These are phyloP conservation scores for Colletotrichum truncatum DNA, from an alignment of 2,329 filamentous ascomycete species.

Conservation along the genomic window DNA sequence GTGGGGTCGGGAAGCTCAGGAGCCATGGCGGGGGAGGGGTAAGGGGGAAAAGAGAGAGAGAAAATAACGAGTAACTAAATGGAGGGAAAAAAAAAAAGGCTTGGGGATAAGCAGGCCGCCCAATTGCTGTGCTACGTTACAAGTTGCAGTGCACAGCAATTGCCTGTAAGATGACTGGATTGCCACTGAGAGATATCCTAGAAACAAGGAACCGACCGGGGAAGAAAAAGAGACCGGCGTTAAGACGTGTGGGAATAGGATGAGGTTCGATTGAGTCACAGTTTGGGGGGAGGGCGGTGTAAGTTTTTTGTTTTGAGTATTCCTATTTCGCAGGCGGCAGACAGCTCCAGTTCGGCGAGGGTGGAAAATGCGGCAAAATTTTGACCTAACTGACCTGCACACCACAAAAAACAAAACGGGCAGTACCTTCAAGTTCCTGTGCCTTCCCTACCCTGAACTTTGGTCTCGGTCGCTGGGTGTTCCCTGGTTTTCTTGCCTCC, in stretches of 20 bases:
- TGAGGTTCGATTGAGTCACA: constrained; percentile 2
- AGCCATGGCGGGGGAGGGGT: constrained; percentile 19
- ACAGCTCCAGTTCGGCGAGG: too few species aligned
- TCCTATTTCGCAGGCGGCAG: too few species aligned
- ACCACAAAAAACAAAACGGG: too few species aligned
- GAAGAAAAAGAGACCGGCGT: neutral
- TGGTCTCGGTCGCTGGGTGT: neutral
- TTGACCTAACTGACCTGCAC: neutral
- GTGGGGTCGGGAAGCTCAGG: constrained; percentile 16
- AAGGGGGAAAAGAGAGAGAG: neutral
- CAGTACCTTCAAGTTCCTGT: too few species aligned
- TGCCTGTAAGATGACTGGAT: neutral
- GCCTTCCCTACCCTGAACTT: too few species aligned
- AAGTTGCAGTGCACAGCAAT: neutral
- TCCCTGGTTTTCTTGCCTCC: neutral
- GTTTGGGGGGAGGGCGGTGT: neutral
- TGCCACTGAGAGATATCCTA: neutral
- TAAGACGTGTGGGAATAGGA: neutral
- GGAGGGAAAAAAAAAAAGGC: neutral
- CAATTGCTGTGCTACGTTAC: neutral
- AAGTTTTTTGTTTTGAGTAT: neutral
- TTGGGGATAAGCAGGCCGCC: neutral
- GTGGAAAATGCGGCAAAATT: neutral
- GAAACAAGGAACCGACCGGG: neutral
- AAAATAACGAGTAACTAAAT: neutral